Conservation (phyloP, 1,284 basidiomycete genomes). For the Gymnopus androsaceus region DNA sequence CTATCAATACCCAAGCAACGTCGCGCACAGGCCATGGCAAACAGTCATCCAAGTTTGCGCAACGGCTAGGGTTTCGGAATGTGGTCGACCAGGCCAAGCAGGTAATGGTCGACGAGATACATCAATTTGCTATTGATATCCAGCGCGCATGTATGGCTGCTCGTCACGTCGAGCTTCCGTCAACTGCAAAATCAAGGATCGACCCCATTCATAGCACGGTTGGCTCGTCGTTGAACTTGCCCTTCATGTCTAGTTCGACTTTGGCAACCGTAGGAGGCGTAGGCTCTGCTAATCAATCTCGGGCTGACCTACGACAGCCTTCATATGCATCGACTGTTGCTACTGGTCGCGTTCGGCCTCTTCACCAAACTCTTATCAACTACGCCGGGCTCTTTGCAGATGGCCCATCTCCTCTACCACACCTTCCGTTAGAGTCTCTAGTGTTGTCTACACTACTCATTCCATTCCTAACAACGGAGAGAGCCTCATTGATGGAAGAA, state of each 20-base stretch:
- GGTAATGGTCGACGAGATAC: slow-evolving; percentile 43
- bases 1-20: slow-evolving; percentile 19
- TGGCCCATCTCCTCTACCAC: slow-evolving; percentile 27
- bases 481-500: slow-evolving; percentile 39
- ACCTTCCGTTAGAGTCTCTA: slow-evolving; percentile 56
- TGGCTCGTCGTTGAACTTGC: slow-evolving; percentile 45
- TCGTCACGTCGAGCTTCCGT: slow-evolving; percentile 36
- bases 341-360: slow-evolving; percentile 35
- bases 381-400: slow-evolving; percentile 38
- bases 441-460: slow-evolving; percentile 59
- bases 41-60: slow-evolving; percentile 50
- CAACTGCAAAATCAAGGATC: slow-evolving; percentile 33
- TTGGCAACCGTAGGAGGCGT: slow-evolving; percentile 28
- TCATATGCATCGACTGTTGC: not conserved
- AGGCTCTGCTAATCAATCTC: slow-evolving; percentile 24
- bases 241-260: slow-evolving; percentile 49
- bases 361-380: slow-evolving; percentile 44
- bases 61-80: slow-evolving; percentile 55
- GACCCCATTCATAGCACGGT: slow-evolving; percentile 21
- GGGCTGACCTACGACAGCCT: slow-evolving; percentile 18
- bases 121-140: slow-evolving; percentile 51
- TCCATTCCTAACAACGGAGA: slow-evolving; percentile 50
- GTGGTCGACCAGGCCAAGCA: slow-evolving; percentile 61
- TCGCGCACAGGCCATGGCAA: slow-evolving; percentile 17
- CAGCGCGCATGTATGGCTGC: slow-evolving; percentile 51